Evolutionary conservation across 345 rosid genomes (phyloP).

Genomic region (Heritiera fomes): DNA sequence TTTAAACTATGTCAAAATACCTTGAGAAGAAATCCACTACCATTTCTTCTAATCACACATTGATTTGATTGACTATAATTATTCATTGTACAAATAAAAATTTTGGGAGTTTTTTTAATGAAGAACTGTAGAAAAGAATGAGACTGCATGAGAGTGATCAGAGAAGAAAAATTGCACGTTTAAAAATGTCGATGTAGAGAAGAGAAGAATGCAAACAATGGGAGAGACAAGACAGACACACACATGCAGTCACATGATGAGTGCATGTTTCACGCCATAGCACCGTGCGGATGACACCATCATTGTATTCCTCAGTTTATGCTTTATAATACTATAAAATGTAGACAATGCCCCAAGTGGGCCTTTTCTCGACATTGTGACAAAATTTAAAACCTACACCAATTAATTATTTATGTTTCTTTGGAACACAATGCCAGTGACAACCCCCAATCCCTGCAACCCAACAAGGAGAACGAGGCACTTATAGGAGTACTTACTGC

Average conservation of each 20-base stretch:
- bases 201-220: not conserved
- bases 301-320: constrained; percentile 27
- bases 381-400: constrained; percentile 19
- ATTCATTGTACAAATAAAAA: not conserved
- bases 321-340: no score
- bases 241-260: constrained; percentile 44
- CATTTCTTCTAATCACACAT: no score
- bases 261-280: constrained; percentile 50
- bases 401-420: constrained; percentile 9
- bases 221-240: constrained; percentile 26
- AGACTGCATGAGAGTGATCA: not conserved
- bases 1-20: no score
- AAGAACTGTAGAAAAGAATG: not conserved
- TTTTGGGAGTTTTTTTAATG: not conserved
- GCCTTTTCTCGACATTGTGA: constrained; percentile 21
- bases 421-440: constrained; percentile 25
- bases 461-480: not conserved
- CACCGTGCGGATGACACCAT: constrained; percentile 53
- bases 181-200: not conserved
- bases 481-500: not conserved
- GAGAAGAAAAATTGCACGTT: constrained; percentile 3
- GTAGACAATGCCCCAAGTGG: constrained; percentile 22
- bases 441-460: constrained; percentile 15
- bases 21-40: no score
- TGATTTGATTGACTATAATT: not conserved